Percentiles rank a stretch among this genome's conserved stretches.
Evolutionary conservation across 1,284 basidiomycete genomes (phyloP).

Genomic region (Xerocomus minutiporus): DNA sequence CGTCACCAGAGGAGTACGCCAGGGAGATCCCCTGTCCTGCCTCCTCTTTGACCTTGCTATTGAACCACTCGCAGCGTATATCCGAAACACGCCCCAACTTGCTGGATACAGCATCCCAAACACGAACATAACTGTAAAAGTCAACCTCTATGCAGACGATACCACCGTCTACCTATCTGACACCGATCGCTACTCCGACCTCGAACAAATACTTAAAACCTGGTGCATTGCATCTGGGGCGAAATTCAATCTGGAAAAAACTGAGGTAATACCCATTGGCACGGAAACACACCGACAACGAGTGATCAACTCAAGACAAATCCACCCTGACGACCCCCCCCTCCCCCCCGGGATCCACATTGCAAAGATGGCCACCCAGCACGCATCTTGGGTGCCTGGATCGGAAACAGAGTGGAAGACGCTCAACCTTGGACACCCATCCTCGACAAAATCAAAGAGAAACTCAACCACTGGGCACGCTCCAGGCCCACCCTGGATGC

Average conservation of each 20-base stretch:
- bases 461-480: background rate
- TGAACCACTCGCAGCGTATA: constrained; percentile 9
- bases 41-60: constrained; percentile 33
- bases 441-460: background rate
- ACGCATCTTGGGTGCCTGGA: constrained; percentile 8
- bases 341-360: constrained; percentile 3
- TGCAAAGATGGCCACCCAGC: background rate
- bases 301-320: background rate
- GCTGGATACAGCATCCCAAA: background rate
- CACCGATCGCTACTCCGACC: no score
- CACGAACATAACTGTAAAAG: background rate
- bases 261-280: constrained; percentile 16
- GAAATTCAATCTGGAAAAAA: constrained; percentile 16
- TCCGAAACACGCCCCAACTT: background rate
- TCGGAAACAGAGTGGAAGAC: constrained; percentile 1
- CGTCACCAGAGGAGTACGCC: constrained; percentile 35
- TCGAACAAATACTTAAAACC: background rate
- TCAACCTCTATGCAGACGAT: constrained; percentile 16
- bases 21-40: constrained; percentile 39
- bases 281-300: background rate
- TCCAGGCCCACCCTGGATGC: background rate
- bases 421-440: background rate
- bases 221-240: constrained; percentile 11
- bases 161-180: background rate
- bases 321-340: background rate